Percentiles rank a stretch among this genome's conserved stretches.
phyloP scores from a whole-genome alignment of 768 basidiomycete genomes.

The Pleurotus tuoliensis region DNA sequence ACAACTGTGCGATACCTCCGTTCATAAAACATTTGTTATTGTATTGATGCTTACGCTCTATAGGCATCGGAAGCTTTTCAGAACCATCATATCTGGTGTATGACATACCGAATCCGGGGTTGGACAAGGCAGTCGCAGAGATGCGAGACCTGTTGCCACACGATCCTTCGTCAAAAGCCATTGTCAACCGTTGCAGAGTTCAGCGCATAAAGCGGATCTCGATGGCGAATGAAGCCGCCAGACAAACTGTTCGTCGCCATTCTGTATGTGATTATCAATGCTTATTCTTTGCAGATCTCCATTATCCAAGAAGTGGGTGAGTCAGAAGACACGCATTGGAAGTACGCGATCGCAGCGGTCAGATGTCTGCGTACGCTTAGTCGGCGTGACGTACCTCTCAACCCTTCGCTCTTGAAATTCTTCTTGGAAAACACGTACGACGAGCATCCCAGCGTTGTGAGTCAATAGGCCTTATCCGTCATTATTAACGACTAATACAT shows the following conservation, averaged over 20 bases:
- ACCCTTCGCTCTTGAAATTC: conserved; percentile 44
- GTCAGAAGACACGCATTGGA: conserved; percentile 70
- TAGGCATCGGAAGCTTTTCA: conserved; percentile 56
- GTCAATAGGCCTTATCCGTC: conserved; percentile 18
- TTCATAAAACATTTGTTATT: conserved; percentile 5
- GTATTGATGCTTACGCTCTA: not conserved
- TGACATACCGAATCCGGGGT: conserved; percentile 38
- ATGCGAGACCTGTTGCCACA: conserved; percentile 34
- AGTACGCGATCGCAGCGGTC: conserved; percentile 68
- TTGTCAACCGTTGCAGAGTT: conserved; percentile 38
- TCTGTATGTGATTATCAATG: not conserved
- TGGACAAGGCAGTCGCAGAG: conserved; percentile 32
- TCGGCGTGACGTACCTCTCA: conserved; percentile 56
- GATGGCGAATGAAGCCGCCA: conserved; percentile 36
- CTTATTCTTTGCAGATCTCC: conserved; percentile 25
- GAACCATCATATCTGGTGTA: conserved; percentile 61
- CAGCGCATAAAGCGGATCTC: conserved; percentile 42
- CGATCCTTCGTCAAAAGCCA: conserved; percentile 27
- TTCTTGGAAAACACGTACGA: conserved; percentile 60
- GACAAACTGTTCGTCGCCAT: conserved; percentile 37
- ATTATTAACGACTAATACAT: not conserved
- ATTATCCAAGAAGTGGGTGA: conserved; percentile 55
- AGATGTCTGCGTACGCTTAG: conserved; percentile 66
- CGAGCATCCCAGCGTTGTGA: conserved; percentile 63
- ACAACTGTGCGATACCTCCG: conserved; percentile 46